Evolutionary conservation across 257 asterid genomes (phyloP).

Genomic region (Eustoma russellianum): DNA sequence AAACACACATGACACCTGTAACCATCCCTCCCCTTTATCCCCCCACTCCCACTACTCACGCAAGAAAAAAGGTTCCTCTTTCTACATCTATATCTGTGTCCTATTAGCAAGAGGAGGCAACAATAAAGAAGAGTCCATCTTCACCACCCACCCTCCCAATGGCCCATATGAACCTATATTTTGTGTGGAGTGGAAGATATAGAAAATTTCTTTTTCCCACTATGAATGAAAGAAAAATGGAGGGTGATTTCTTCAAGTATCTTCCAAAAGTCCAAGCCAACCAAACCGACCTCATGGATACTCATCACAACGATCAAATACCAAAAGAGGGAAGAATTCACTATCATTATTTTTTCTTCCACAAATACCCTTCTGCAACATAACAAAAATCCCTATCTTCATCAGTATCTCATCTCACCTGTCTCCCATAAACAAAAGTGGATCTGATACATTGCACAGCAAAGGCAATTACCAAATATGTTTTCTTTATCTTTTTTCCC

Average conservation of each 20-base stretch:
- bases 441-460: background rate
- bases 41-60: background rate
- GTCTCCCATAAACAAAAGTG: constrained; percentile 20
- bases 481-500: constrained; percentile 20
- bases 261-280: constrained; percentile 29
- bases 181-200: constrained; percentile 13
- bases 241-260: constrained; percentile 23
- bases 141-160: constrained; percentile 15
- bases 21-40: constrained; percentile 13
- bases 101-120: constrained; percentile 20
- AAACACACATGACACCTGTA: too few relatives aligned
- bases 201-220: constrained; percentile 1
- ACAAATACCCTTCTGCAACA: constrained; percentile 80
- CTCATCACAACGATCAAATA: background rate
- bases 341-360: constrained; percentile 27
- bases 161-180: constrained; percentile 33
- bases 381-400: constrained; percentile 33
- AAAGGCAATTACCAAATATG: constrained; percentile 15
- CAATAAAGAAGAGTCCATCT: constrained; percentile 25
- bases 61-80: constrained; percentile 11
- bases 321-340: too few relatives aligned
- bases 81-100: constrained; percentile 11
- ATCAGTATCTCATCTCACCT: constrained; percentile 20
- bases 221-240: constrained; percentile 6
- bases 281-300: constrained; percentile 24